Conservation (phyloP, 139 green algal genomes). For the Auxenochlorella pyrenoidosa region DNA sequence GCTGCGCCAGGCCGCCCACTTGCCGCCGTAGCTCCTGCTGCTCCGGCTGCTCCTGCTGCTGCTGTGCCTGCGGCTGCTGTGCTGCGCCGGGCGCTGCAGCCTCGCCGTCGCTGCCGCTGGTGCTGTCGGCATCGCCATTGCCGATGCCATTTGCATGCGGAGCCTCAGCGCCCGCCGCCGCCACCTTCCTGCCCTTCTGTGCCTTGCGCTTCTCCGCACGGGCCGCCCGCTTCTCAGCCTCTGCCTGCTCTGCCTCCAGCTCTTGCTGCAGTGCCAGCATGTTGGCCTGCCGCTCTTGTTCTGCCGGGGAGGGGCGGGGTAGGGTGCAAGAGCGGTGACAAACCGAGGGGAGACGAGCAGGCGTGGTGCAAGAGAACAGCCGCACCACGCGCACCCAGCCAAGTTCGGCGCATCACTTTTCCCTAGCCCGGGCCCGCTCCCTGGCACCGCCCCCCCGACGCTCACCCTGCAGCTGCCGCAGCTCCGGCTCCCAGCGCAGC, state of each 20-base stretch:
- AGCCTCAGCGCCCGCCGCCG: background rate
- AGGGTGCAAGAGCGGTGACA: background rate
- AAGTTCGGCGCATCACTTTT: background rate
- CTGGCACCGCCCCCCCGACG: background rate
- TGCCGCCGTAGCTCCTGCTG: background rate
- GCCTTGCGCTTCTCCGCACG: slow-evolving; percentile 8
- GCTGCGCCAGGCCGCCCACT: background rate
- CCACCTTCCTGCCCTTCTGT: slow-evolving; percentile 6
- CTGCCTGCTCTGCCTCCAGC: slow-evolving; percentile 4
- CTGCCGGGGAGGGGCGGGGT: background rate
- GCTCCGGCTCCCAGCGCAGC: slow-evolving; percentile 26
- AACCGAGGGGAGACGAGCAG: background rate
- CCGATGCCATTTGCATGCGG: background rate
- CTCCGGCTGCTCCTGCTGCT: background rate
- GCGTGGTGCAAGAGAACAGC: background rate
- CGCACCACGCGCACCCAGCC: background rate
- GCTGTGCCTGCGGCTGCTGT: background rate
- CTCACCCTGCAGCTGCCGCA: slow-evolving; percentile 20
- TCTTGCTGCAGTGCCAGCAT: slow-evolving; percentile 30
- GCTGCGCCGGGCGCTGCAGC: background rate
- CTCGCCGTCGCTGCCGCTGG: background rate
- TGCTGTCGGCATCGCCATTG: background rate
- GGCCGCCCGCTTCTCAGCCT: background rate
- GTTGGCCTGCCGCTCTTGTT: slow-evolving; percentile 30
- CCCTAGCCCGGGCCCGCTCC: background rate